phyloP scores from a whole-genome alignment of 2,329 filamentous ascomycete genomes.

The Xylaria sp. region DNA sequence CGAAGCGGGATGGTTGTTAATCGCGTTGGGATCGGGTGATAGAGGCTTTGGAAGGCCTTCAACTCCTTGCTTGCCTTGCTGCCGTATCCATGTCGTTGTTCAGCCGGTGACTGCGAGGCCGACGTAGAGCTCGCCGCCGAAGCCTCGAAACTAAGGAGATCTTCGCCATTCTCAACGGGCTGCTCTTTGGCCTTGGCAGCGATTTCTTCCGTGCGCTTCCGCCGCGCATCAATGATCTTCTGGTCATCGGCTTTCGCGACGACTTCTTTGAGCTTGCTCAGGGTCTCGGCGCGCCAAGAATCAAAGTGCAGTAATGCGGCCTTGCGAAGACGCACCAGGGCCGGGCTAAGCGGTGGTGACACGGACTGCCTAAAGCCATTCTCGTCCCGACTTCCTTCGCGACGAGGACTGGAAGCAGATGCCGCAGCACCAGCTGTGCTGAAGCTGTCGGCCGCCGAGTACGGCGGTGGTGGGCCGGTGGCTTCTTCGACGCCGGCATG shows the following conservation, averaged over 20 bases:
- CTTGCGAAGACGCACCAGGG: slow-evolving; percentile 54
- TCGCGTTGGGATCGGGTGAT: slow-evolving; percentile 64
- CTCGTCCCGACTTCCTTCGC: slow-evolving; percentile 17
- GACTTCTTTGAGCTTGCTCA: slow-evolving; percentile 77
- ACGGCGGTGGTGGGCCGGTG: slow-evolving; percentile 38
- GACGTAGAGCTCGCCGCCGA: not conserved
- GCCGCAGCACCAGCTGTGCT: slow-evolving; percentile 31
- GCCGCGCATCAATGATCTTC: slow-evolving; percentile 60
- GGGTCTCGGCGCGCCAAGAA: slow-evolving; percentile 78
- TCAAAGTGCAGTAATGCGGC: slow-evolving; percentile 77
- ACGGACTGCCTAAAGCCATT: slow-evolving; percentile 6
- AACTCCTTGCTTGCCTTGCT: slow-evolving; percentile 44
- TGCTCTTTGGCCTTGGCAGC: slow-evolving; percentile 52
- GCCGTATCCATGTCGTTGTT: not conserved
- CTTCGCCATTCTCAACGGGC: slow-evolving; percentile 53
- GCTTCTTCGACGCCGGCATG: slow-evolving; percentile 1
- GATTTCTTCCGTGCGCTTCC: slow-evolving; percentile 57
- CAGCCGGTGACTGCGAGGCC: not conserved
- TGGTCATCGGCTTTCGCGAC: slow-evolving; percentile 62
- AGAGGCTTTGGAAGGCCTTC: slow-evolving; percentile 61
- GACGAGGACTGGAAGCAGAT: slow-evolving; percentile 1
- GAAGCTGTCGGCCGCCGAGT: slow-evolving; percentile 36
- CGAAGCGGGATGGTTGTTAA: slow-evolving; percentile 66
- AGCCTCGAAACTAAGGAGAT: slow-evolving; percentile 56
- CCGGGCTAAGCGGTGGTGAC: slow-evolving; percentile 40